Evolutionary conservation across 352 stramenopile genomes (phyloP).

Genomic region (Discostella stelligera): DNA sequence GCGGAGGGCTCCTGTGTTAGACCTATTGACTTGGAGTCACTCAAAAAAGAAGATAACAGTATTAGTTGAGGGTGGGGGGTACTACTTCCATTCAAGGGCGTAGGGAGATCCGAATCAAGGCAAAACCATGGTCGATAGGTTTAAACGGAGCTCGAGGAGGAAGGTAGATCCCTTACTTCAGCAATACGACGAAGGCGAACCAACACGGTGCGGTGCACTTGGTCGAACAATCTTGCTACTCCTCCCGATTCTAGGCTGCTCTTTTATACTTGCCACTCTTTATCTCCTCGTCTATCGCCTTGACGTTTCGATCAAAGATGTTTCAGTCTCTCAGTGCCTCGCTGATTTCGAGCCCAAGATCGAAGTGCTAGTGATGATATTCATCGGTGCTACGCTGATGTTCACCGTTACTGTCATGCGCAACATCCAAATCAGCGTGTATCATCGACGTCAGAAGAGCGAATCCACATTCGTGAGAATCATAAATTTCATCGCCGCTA

Average conservation of each 20-base stretch:
- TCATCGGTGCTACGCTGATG: constrained; percentile 19
- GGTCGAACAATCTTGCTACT: constrained; percentile 7
- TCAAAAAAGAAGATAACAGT: too few relatives aligned
- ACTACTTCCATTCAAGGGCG: too few relatives aligned
- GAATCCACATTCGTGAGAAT: constrained; percentile 22
- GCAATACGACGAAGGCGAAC: not conserved
- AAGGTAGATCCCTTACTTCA: constrained; percentile 8
- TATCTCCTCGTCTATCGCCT: constrained; percentile 26
- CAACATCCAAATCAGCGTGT: constrained; percentile 46
- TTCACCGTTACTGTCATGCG: constrained; percentile 30
- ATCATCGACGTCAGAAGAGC: constrained; percentile 42
- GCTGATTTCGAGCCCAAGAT: constrained; percentile 33
- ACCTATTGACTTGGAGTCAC: too few relatives aligned
- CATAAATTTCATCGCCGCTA: constrained; percentile 33
- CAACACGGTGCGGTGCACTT: constrained; percentile 10
- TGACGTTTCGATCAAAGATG: constrained; percentile 17
- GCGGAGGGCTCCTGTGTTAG: too few relatives aligned
- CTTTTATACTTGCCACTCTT: constrained; percentile 23
- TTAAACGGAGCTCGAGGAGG: not conserved
- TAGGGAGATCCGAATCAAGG: too few relatives aligned
- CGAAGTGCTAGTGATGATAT: constrained; percentile 25
- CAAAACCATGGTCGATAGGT: constrained; percentile 1
- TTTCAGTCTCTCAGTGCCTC: constrained; percentile 23
- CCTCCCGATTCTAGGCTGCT: constrained; percentile 32
- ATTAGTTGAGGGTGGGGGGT: too few relatives aligned